Evolutionary conservation across 2,329 filamentous ascomycete species (phyloP).

Genomic region (Botrytis pseudocinerea): DNA sequence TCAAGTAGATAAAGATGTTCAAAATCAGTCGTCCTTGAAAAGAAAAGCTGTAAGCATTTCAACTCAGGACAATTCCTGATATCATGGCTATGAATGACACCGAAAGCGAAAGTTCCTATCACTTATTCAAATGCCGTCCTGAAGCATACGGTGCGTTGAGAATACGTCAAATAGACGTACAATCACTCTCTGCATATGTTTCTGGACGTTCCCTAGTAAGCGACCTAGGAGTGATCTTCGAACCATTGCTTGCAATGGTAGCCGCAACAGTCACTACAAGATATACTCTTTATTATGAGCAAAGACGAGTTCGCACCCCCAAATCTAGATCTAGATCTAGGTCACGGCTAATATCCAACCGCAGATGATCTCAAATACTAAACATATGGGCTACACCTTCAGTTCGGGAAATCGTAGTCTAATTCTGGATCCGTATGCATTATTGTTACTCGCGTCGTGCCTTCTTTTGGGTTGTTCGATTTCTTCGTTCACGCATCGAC

Average conservation of each 20-base stretch:
- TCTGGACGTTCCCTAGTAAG: conserved; percentile 22
- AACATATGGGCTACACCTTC: conserved; percentile 19
- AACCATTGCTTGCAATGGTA: conserved; percentile 30
- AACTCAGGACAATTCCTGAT: not conserved
- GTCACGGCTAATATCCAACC: not conserved
- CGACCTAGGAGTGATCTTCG: conserved; percentile 32
- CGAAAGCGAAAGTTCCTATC: not conserved
- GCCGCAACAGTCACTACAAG: conserved; percentile 34
- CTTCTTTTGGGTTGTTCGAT: conserved; percentile 43
- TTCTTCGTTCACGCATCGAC: conserved; percentile 43
- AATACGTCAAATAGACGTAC: not conserved
- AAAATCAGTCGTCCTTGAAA: not conserved
- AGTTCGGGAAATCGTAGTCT: conserved; percentile 29
- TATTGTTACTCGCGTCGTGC: conserved; percentile 41
- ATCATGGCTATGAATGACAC: not conserved
- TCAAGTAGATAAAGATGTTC: not conserved
- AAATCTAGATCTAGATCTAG: too few species aligned
- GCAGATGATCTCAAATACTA: not conserved
- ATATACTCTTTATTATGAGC: conserved; percentile 36
- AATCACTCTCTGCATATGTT: not conserved
- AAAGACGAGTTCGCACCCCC: conserved; percentile 25
- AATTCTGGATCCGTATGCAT: conserved; percentile 40
- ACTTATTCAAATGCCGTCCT: not conserved
- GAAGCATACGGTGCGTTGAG: not conserved
- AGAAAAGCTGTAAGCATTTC: not conserved